Base-by-base conservation (phyloP, 2,329 filamentous ascomycete genomes). In the Xylaria sp. region DNA sequence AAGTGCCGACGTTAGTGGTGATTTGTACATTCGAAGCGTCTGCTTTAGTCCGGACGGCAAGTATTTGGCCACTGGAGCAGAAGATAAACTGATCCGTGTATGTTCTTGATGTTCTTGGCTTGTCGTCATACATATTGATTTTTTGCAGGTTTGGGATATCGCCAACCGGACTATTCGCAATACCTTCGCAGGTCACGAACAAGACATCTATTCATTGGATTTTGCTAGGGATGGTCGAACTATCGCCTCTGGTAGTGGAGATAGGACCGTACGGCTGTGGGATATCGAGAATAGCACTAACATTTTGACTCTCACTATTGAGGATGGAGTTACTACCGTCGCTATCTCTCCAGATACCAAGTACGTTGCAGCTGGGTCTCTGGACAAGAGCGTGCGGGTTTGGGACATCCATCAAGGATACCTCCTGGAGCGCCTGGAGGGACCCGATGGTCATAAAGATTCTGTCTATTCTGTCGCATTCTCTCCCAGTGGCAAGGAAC, bases 41-140 rank as follows among this genome's bases (percentile, higher is more conserved):
- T 99, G 96, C 86, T 99, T 99, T 86, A 98, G 95, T 79, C 96
- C 96, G 13, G 94, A 98, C 79, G 95, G 96, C 69, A 92, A 92
- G 77, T 97, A 93, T 76, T 88, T 99, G 40, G 96, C 96, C 4
- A 99, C 96, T 18, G 96, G 96, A 79, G 96, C 96, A 1, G 96
- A 99, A 80, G 96, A 99, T 82, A 98, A 98, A 84, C 88, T 97
- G 77, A 98, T 99, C 79, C 87, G 96, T 76, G 94, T 95, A 87
- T 84, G 91, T 83, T 68, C 40, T 40, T n/a, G 0, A 9, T 54
- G 13, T 18, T 8, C n/a, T 5, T 37, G 2, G 25, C 18, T 12
- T 13, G 32, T 21, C n/a, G 6, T 32, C 5, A 55, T 18, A 35
- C 8, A 64, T 29, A 64, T 73, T 75, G 60, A 68, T 54, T 47